Conservation (phyloP, 768 basidiomycete species). For the Sarcodon aspratus region DNA sequence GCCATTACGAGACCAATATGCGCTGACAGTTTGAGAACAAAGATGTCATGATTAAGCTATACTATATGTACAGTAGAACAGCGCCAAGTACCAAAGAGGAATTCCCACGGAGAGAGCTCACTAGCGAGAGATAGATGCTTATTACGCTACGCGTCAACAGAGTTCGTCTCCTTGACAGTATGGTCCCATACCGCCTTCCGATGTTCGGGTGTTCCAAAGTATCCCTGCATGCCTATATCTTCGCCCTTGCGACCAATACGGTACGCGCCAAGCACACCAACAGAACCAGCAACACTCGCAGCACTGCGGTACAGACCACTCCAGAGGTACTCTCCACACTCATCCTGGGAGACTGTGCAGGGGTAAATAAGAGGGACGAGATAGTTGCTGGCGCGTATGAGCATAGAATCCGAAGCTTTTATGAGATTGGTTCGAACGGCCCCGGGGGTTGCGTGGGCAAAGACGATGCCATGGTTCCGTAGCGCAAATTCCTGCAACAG, state of each 20-base stretch:
- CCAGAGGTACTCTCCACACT: slow-evolving; percentile 14
- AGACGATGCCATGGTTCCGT: slow-evolving; percentile 27
- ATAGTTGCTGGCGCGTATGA: not conserved
- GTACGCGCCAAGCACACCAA: slow-evolving; percentile 1
- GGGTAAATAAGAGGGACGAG: slow-evolving; percentile 1
- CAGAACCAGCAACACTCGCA: not conserved
- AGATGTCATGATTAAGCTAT: no score
- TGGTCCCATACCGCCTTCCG: slow-evolving; percentile 7
- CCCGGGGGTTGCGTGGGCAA: slow-evolving; percentile 34
- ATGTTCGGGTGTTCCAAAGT: slow-evolving; percentile 1
- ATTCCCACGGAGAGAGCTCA: no score
- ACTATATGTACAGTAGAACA: no score
- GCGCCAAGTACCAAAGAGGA: no score
- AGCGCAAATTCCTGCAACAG: slow-evolving; percentile 23
- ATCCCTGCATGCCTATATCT: slow-evolving; percentile 4
- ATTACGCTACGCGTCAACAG: no score
- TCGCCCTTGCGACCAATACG: slow-evolving; percentile 5
- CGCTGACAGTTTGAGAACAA: no score
- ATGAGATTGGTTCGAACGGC: slow-evolving; percentile 20
- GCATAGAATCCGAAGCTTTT: slow-evolving; percentile 1
- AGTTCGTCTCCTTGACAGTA: slow-evolving; percentile 4
- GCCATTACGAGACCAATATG: no score
- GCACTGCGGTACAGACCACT: slow-evolving; percentile 4
- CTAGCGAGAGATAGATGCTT: no score
- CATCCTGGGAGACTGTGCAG: slow-evolving; percentile 5